Evolutionary conservation across 106 monocot species (phyloP), one percentile per base, ranked within the genome.

Genomic region (Platanthera zijinensis): DNA sequence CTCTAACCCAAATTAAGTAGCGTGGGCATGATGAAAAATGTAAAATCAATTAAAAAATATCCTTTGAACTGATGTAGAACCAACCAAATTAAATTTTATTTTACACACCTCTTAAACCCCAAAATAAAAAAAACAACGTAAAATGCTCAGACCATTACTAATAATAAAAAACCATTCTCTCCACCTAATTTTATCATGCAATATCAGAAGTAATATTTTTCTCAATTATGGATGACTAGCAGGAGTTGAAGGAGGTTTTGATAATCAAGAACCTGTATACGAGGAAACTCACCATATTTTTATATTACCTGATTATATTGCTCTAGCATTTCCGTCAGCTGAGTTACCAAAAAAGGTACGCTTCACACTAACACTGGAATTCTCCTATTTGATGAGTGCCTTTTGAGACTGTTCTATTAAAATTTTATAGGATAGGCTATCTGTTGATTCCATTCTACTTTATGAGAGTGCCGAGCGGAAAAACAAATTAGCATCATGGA

Each of bases 181-280:
- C n/a, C n/a, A n/a, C n/a, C n/a, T 32, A 32, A 32, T 0, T 14
- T 48, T 70, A 2, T 9, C 0, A 70, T 14, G 13, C 17, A 47
- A 70, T 6, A 15, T 7, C 50, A 72, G 4, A 22, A 51, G n/a
- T 50, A 72, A 72, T 21, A 19, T 72, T 21, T 49, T 72, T 72
- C 50, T 51, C 10, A 72, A 9, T 50, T 72, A 72, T 76, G 21
- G 45, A 22, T 76, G 21, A 50, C 84, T 86, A 5, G 66, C 83
- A 99, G 94, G 97, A 66, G 70, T 99, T 18, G 94, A 99, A 14
- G 97, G 94, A 74, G 97, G 97, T 69, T 99, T 99, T 79, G 87
- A 86, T 59, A 88, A 82, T 80, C 91, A 99, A 75, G 94, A 94
- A 78, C 74, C 86, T 76, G 97, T 92, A 76, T 94, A 99, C 84